These are phyloP conservation scores for Gentiana straminea DNA, from an alignment of 257 asterid species.

Conservation along the genomic window DNA sequence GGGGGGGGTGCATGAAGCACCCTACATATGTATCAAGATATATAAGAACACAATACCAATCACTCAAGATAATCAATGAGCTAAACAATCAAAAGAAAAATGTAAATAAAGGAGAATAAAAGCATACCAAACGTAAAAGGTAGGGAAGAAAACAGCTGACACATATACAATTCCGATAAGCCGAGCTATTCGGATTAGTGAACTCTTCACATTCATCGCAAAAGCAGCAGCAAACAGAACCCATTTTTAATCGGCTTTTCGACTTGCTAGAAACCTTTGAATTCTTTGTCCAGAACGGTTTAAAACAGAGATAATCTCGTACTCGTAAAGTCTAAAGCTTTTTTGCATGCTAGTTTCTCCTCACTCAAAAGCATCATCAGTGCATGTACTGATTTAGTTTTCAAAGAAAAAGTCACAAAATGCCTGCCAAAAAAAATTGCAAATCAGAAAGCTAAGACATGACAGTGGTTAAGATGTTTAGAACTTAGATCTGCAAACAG, in stretches of 20 bases:
- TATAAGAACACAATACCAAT: too few relatives aligned
- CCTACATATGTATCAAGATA: too few relatives aligned
- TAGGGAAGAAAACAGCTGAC: conserved; percentile 54
- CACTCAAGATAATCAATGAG: neutral
- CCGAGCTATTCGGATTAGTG: conserved; percentile 52
- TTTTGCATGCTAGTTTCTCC: conserved; percentile 43
- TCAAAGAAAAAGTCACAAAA: too few relatives aligned
- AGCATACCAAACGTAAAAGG: conserved; percentile 59
- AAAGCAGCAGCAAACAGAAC: conserved; percentile 79
- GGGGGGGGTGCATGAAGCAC: too few relatives aligned
- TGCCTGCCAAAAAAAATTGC: too few relatives aligned
- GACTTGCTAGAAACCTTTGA: conserved; percentile 10
- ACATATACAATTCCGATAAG: conserved; percentile 54
- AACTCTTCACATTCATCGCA: conserved; percentile 63
- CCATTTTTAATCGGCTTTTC: conserved; percentile 40
- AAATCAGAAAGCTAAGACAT: too few relatives aligned
- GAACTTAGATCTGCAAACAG: too few relatives aligned
- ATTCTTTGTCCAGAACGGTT: conserved; percentile 10
- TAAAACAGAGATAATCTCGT: conserved; percentile 16
- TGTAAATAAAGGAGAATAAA: conserved; percentile 6
- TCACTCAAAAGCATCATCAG: conserved; percentile 5
- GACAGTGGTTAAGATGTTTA: too few relatives aligned
- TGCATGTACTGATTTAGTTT: neutral
- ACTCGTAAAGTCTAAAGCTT: conserved; percentile 25
- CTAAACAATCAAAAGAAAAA: neutral